Evolutionary conservation across 108 stramenopile genomes (phyloP).

Genomic region (Cyclotella baltica): DNA sequence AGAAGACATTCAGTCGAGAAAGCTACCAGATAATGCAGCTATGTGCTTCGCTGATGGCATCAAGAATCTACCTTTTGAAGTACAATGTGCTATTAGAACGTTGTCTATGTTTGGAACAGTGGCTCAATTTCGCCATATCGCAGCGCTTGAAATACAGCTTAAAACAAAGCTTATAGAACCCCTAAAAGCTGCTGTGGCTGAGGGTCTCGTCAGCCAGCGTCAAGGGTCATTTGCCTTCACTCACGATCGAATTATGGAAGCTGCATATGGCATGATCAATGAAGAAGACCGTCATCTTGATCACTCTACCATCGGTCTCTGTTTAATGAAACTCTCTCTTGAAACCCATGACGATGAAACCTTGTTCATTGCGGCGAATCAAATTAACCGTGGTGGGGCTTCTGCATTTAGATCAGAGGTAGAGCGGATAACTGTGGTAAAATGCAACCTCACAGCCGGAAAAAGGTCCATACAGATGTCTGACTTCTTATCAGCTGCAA

Average conservation of each 20-base stretch:
- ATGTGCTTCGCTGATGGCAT: constrained; percentile 18
- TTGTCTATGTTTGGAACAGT: constrained; percentile 30
- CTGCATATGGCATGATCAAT: constrained; percentile 27
- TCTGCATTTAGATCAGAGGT: constrained; percentile 4
- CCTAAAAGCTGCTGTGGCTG: constrained; percentile 14
- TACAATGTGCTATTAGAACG: constrained; percentile 14
- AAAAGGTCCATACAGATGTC: constrained; percentile 29
- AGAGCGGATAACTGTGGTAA: background rate
- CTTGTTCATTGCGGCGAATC: constrained; percentile 18
- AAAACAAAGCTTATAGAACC: background rate
- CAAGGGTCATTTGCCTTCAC: constrained; percentile 15
- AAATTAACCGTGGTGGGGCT: constrained; percentile 24
- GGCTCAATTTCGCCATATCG: background rate
- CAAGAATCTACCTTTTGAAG: constrained; percentile 10
- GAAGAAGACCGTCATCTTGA: background rate
- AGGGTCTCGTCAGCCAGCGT: constrained; percentile 18
- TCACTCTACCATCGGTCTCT: constrained; percentile 11
- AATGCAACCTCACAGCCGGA: constrained; percentile 22
- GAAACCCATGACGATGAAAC: constrained; percentile 3
- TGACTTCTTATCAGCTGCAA: constrained; percentile 13
- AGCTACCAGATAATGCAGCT: constrained; percentile 28
- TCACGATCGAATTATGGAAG: constrained; percentile 37
- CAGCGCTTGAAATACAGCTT: constrained; percentile 8
- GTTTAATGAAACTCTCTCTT: constrained; percentile 1
- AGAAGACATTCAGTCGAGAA: constrained; percentile 17